Conservation (phyloP, 1,284 basidiomycete species). For the Marasmius fiardii region DNA sequence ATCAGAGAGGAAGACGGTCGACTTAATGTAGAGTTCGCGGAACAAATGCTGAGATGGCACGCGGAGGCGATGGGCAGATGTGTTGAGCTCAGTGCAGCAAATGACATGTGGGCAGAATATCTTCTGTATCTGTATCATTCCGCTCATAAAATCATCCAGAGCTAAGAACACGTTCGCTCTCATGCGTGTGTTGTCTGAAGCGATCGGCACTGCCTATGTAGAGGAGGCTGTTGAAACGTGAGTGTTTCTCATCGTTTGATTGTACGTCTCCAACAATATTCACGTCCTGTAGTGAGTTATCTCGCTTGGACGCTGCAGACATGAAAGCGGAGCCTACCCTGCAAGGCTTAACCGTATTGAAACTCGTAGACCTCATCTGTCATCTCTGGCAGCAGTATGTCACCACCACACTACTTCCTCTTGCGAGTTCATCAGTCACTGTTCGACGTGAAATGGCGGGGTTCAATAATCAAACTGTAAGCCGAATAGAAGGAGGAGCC, state of each 20-base stretch:
- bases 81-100: constrained; percentile 77
- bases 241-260: constrained; percentile 23
- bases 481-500: constrained; percentile 83
- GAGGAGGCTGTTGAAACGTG: constrained; percentile 92
- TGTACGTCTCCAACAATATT: constrained; percentile 7
- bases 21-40: constrained; percentile 73
- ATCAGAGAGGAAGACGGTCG: constrained; percentile 79
- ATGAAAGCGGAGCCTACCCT: constrained; percentile 79
- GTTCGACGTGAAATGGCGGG: constrained; percentile 91
- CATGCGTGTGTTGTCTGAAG: constrained; percentile 86
- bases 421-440: constrained; percentile 84
- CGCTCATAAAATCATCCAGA: constrained; percentile 38
- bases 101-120: constrained; percentile 70
- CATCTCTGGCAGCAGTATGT: constrained; percentile 98
- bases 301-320: constrained; percentile 74
- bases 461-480: constrained; percentile 90
- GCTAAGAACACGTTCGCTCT: constrained; percentile 89
- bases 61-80: constrained; percentile 92
- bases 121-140: constrained; percentile 4
- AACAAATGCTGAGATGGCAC: constrained; percentile 94
- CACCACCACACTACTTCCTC: constrained; percentile 85
- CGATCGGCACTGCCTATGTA: constrained; percentile 83
- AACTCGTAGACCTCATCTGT: constrained; percentile 83
- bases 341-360: constrained; percentile 66
- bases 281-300: constrained; percentile 53